These are phyloP conservation scores for Yamadazyma jaroonii DNA, from an alignment of 1,139 yeast genomes.

Conservation along the genomic window DNA sequence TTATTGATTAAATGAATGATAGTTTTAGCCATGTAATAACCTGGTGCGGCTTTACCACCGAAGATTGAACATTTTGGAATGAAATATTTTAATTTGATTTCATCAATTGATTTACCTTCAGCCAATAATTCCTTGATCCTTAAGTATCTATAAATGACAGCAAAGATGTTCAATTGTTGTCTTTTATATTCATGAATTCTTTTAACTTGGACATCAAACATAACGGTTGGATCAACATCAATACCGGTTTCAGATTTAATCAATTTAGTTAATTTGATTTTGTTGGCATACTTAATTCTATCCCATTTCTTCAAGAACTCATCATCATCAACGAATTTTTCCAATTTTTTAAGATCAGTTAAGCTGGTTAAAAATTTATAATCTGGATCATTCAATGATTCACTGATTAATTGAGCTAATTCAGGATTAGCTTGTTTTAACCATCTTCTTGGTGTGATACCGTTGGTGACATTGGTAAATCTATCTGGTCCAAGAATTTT, in stretches of 20 bases:
- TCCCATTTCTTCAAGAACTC: slow-evolving; percentile 73
- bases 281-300: slow-evolving; percentile 66
- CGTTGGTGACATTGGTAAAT: slow-evolving; percentile 91
- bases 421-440: slow-evolving; percentile 88
- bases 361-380: slow-evolving; percentile 70
- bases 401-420: slow-evolving; percentile 68
- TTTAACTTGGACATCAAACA: slow-evolving; percentile 91
- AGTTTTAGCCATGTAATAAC: slow-evolving; percentile 91
- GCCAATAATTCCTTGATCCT: slow-evolving; percentile 66
- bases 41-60: slow-evolving; percentile 97
- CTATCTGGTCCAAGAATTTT: slow-evolving; percentile 75
- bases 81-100: slow-evolving; percentile 58
- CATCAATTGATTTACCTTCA: slow-evolving; percentile 44
- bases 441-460: slow-evolving; percentile 97
- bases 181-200: slow-evolving; percentile 95
- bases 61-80: slow-evolving; percentile 77
- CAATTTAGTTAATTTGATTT: slow-evolving; percentile 64
- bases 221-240: slow-evolving; percentile 67
- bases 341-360: slow-evolving; percentile 64
- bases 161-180: slow-evolving; percentile 89
- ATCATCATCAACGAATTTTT: slow-evolving; percentile 63
- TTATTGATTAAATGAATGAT: slow-evolving; percentile 82
- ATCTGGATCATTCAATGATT: slow-evolving; percentile 60
- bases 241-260: slow-evolving; percentile 67
- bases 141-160: slow-evolving; percentile 80